Evolutionary conservation across 345 rosid genomes (phyloP).

Genomic region (Boechera retrofracta): DNA sequence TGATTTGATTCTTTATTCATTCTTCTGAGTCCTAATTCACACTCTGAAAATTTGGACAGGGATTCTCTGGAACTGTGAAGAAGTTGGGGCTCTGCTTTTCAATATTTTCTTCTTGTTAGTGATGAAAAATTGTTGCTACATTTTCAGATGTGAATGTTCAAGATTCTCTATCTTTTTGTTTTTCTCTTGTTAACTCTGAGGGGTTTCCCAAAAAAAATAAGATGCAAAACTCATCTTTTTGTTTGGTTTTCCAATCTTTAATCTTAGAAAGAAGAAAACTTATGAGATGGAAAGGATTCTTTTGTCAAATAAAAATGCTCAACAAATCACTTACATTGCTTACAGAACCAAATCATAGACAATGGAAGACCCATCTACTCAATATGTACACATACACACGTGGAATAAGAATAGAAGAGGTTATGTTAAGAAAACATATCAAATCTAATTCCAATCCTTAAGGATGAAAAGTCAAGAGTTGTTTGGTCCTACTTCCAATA

Average conservation of each 20-base stretch:
- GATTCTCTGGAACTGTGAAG: slow-evolving; percentile 44
- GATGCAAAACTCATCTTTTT: slow-evolving; percentile 40
- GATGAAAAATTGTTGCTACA: slow-evolving; percentile 44
- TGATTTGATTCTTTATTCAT: slow-evolving; percentile 17
- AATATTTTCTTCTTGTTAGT: slow-evolving; percentile 37
- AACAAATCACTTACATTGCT: background rate
- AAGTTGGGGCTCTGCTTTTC: slow-evolving; percentile 37
- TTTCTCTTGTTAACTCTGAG: slow-evolving; percentile 25
- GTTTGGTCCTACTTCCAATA: slow-evolving; percentile 52
- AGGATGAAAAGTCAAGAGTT: slow-evolving; percentile 55
- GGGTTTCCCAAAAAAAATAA: slow-evolving; percentile 31
- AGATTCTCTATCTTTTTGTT: slow-evolving; percentile 16
- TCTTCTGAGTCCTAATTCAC: slow-evolving; percentile 33
- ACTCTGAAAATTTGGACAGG: slow-evolving; percentile 38
- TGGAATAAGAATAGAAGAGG: background rate
- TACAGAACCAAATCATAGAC: background rate
- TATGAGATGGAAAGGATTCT: slow-evolving; percentile 13
- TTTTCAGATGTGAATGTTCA: slow-evolving; percentile 36
- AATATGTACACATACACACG: no score
- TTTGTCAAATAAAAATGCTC: background rate
- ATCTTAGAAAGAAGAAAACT: slow-evolving; percentile 11
- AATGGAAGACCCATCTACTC: background rate
- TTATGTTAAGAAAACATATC: slow-evolving; percentile 40
- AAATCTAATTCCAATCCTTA: slow-evolving; percentile 43
- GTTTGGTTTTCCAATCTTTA: slow-evolving; percentile 17